A percentile compares a stretch with the other conserved stretches of the same genome.
Evolutionary conservation across 129 eudicot genomes (phyloP).

Genomic region (Chrysanthemum lavandulifolium): DNA sequence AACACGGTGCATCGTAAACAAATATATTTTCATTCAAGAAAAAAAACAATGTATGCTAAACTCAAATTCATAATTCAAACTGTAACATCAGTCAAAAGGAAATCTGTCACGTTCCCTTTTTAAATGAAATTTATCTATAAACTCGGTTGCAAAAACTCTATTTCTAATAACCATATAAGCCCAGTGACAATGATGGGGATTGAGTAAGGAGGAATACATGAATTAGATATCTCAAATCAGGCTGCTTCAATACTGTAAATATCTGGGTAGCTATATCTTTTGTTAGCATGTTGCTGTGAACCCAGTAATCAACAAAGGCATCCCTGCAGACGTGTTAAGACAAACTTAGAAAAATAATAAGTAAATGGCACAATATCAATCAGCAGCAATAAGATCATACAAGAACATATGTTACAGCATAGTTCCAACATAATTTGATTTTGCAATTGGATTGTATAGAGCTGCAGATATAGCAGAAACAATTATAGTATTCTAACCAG

Average conservation of each 20-base stretch:
- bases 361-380: not conserved
- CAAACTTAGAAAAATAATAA: not conserved
- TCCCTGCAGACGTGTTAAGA: slow-evolving; percentile 46
- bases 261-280: slow-evolving; percentile 70
- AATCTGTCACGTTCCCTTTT: too few relatives aligned
- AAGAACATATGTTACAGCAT: not conserved
- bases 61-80: too few relatives aligned
- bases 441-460: too few relatives aligned
- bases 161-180: not conserved
- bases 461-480: too few relatives aligned
- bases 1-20: too few relatives aligned
- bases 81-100: too few relatives aligned
- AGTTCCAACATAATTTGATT: not conserved
- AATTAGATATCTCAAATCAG: slow-evolving; percentile 54
- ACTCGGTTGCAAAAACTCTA: not conserved
- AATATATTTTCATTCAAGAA: too few relatives aligned
- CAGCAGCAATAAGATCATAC: not conserved
- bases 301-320: slow-evolving; percentile 86
- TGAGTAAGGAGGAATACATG: slow-evolving; percentile 41
- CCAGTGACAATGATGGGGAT: not conserved
- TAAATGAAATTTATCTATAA: not conserved
- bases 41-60: too few relatives aligned
- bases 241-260: slow-evolving; percentile 65
- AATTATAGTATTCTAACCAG: too few relatives aligned
- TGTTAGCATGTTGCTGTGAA: slow-evolving; percentile 66